Conservation (phyloP, 805 yeast species). For the Pichia scutulata region DNA sequence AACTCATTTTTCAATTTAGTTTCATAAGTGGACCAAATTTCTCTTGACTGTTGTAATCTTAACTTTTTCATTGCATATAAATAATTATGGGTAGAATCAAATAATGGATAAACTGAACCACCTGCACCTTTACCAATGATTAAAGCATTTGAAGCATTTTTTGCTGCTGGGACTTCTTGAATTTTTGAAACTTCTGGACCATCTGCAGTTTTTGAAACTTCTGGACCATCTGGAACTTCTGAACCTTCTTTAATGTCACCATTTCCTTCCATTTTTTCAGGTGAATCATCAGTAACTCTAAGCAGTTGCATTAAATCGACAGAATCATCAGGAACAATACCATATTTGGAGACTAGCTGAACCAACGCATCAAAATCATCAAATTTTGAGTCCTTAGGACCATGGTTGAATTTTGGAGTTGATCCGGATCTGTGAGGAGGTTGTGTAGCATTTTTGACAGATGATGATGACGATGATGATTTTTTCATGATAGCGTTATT, state of each 20-base stretch:
- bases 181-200: neutral
- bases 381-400: constrained; percentile 6
- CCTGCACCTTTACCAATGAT: constrained; percentile 82
- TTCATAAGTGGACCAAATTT: constrained; percentile 60
- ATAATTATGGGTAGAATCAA: constrained; percentile 44
- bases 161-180: constrained; percentile 3
- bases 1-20: constrained; percentile 78
- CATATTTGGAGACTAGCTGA: constrained; percentile 11
- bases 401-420: neutral
- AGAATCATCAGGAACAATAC: constrained; percentile 11
- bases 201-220: neutral
- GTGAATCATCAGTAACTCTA: neutral
- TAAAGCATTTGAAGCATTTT: constrained; percentile 8
- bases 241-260: neutral
- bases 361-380: constrained; percentile 10
- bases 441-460: neutral
- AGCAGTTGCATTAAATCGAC: constrained; percentile 7
- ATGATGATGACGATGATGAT: neutral
- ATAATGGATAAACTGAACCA: constrained; percentile 79
- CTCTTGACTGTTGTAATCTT: constrained; percentile 54
- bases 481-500: neutral
- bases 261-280: neutral
- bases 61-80: constrained; percentile 85
- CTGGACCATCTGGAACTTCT: neutral
- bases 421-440: neutral